Percentiles rank a stretch among this genome's conserved stretches.
phyloP scores from a whole-genome alignment of 106 monocot genomes.

The Xerophyta viscosa region DNA sequence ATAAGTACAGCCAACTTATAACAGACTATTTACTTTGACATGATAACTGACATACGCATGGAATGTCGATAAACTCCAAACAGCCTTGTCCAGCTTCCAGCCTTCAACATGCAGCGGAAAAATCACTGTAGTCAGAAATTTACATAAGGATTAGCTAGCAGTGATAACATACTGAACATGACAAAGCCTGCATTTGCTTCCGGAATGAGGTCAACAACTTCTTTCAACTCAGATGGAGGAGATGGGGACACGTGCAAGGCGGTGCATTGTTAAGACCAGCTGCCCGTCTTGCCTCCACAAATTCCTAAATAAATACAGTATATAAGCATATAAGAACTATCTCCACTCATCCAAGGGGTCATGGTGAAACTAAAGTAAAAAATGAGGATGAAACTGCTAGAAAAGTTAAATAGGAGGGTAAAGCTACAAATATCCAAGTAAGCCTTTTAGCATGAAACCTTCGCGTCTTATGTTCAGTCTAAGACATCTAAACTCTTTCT shows the following conservation, averaged over 20 bases:
- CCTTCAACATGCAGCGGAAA: conserved; percentile 72
- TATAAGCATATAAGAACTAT: neutral
- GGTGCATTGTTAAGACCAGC: conserved; percentile 83
- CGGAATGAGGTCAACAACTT: conserved; percentile 42
- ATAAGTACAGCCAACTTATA: neutral
- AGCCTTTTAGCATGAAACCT: no score
- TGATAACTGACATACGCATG: conserved; percentile 99
- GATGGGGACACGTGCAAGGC: conserved; percentile 67
- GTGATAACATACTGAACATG: conserved; percentile 62
- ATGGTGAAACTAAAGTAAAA: neutral
- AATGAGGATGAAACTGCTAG: no score
- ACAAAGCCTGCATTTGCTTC: conserved; percentile 94
- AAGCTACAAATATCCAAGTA: no score
- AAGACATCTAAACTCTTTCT: no score
- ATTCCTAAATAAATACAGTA: conserved; percentile 63
- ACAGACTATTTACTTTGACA: conserved; percentile 51
- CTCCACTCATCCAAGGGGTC: neutral
- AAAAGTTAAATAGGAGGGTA: no score
- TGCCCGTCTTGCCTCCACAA: conserved; percentile 81
- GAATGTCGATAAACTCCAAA: conserved; percentile 92
- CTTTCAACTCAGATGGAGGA: conserved; percentile 80
- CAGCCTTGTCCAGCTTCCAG: conserved; percentile 70
- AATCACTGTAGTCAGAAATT: conserved; percentile 43
- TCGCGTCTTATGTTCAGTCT: no score
- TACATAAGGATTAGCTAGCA: conserved; percentile 1